Percentiles rank a stretch among this genome's conserved stretches.
These are phyloP conservation scores for Penicillium fimorum DNA, from an alignment of 495 filamentous ascomycete species.

Conservation along the genomic window DNA sequence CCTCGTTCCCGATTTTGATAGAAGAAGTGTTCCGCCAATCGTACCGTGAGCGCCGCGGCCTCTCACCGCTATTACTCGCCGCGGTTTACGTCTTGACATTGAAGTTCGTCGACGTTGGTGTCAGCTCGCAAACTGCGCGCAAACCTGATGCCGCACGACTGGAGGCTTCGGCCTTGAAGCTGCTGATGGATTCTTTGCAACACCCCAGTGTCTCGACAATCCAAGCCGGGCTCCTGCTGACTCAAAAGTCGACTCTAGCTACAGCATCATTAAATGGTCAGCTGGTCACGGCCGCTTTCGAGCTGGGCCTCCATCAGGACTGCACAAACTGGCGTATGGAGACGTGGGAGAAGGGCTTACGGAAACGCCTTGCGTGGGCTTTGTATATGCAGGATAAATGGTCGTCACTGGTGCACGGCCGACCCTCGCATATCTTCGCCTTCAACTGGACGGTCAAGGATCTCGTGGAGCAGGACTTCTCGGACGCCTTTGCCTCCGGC, in stretches of 20 bases:
- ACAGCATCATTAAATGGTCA: conserved; percentile 86
- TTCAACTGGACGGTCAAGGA: conserved; percentile 59
- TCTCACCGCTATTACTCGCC: conserved; percentile 81
- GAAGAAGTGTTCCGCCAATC: conserved; percentile 85
- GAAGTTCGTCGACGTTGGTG: conserved; percentile 81
- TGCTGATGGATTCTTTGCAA: conserved; percentile 73
- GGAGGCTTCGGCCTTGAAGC: conserved; percentile 71
- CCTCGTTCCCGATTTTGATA: conserved; percentile 85
- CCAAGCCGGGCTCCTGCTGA: conserved; percentile 84
- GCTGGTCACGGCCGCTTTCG: conserved; percentile 54
- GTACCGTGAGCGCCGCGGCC: conserved; percentile 71
- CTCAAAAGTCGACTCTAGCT: conserved; percentile 83
- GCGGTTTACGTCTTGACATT: conserved; percentile 89
- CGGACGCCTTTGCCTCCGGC: conserved; percentile 36
- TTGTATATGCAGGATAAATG: conserved; percentile 62
- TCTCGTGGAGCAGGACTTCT: conserved; percentile 53
- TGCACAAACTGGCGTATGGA: conserved; percentile 56
- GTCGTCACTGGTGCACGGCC: conserved; percentile 55
- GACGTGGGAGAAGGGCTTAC: conserved; percentile 53
- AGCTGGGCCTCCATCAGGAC: conserved; percentile 57
- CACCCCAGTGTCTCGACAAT: conserved; percentile 89
- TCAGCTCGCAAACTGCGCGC: conserved; percentile 59
- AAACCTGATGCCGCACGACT: conserved; percentile 73
- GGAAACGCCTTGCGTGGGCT: conserved; percentile 59
- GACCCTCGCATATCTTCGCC: conserved; percentile 54